Base-by-base conservation (phyloP, 345 rosid species). In the Hibiscus trionum region DNA sequence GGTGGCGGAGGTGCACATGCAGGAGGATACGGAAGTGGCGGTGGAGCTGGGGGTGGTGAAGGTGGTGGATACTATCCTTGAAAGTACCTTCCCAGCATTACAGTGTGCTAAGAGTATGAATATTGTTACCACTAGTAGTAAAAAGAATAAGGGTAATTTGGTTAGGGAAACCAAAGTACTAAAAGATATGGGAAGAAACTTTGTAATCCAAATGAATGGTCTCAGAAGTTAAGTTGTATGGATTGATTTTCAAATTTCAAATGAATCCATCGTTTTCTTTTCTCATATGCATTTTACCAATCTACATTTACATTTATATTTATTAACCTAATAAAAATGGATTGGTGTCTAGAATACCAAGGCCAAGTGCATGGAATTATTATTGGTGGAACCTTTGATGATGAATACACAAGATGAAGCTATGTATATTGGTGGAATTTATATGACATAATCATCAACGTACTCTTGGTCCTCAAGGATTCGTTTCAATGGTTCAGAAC, bases 401-500 rank as follows among this genome's bases (percentile, higher is more conserved):
- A 37, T 7, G 42, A 37, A 37, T 37, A 37, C 7, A 37, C 27
- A 58, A 58, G 35, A 1, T 24, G 33, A 12, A 11, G 5, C 62
- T 1, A 7, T 39, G 44, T 39, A 8, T 39, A 39, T 8, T 39
- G 10, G 10, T 39, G 44, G 44, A 2, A 39, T 39, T 39, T 39
- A 39, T 39, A 39, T 39, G 44, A 39, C 44, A 7, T 39, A 39
- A 39, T 39, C 50, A 33, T 24, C 66, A 1, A 49, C 73, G 9
- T 46, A 42, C 16, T 53, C 77, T 12, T 75, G 15, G 26, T 78
- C 78, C 46, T 70, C 65, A 19, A 67, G 29, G 27, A 67, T 71
- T 58, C 17, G 69, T 72, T 66, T 77, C 77, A 79, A 74, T 15
- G 72, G 59, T 19, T 83, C 68, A 21, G 84, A 74, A 24, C 78